Percentiles rank a stretch among this genome's conserved stretches.
Evolutionary conservation across 202 grass and related monocot species (phyloP).

Genomic region (Panicum hallii): DNA sequence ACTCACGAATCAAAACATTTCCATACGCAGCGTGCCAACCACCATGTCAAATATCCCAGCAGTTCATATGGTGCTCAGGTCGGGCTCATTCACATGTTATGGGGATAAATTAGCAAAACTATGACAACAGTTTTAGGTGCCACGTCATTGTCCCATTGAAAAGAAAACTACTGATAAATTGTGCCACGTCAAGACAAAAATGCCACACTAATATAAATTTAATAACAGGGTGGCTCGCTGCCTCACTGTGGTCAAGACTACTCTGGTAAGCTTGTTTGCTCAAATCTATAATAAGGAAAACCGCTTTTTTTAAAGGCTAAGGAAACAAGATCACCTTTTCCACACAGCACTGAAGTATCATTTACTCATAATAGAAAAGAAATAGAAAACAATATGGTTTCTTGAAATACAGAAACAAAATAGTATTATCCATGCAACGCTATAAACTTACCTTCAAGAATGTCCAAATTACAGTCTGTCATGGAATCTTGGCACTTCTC

Average conservation of each 20-base stretch:
- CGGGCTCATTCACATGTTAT: conserved; percentile 14
- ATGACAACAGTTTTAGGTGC: neutral
- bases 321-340: conserved; percentile 16
- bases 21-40: neutral
- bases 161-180: conserved; percentile 9
- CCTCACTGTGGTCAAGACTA: neutral
- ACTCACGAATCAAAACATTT: neutral
- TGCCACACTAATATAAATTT: conserved; percentile 1
- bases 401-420: neutral
- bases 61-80: neutral
- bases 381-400: neutral
- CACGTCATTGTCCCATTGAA: neutral
- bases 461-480: conserved; percentile 54
- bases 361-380: conserved; percentile 5
- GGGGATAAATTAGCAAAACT: conserved; percentile 13
- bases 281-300: neutral
- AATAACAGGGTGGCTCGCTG: neutral
- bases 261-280: neutral
- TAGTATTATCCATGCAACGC: conserved; percentile 30
- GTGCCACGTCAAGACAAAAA: conserved; percentile 36
- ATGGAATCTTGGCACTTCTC: conserved; percentile 54
- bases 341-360: conserved; percentile 8
- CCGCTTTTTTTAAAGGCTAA: neutral
- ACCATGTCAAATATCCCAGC: conserved; percentile 11
- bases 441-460: conserved; percentile 68